A percentile compares a stretch with the other conserved stretches of the same genome.
These are phyloP conservation scores for Alternaria arbusti DNA, from an alignment of 2,329 filamentous ascomycete species.

Conservation along the genomic window DNA sequence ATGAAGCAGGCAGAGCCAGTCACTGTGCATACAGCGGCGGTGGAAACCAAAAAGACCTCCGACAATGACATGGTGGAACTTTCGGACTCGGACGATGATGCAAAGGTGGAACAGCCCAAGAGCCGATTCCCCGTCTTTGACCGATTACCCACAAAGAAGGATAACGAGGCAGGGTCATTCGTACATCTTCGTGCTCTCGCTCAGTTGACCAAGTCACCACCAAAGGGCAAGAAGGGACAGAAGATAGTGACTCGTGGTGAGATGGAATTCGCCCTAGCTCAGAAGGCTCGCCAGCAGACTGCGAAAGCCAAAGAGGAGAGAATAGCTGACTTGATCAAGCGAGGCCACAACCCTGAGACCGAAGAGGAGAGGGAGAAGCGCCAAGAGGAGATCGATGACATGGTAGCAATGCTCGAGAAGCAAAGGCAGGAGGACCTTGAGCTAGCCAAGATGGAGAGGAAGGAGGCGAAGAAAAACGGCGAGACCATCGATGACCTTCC, in stretches of 20 bases:
- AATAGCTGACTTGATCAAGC: conserved; percentile 76
- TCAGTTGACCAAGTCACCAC: conserved; percentile 70
- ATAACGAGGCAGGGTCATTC: conserved; percentile 69
- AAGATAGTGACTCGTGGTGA: conserved; percentile 71
- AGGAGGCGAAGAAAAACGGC: conserved; percentile 69
- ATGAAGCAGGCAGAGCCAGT: conserved; percentile 18
- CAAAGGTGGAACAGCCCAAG: conserved; percentile 64
- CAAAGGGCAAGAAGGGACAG: conserved; percentile 51
- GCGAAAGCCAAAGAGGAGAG: conserved; percentile 76
- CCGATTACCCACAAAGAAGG: conserved; percentile 67
- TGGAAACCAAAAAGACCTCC: conserved; percentile 6
- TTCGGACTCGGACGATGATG: conserved; percentile 65
- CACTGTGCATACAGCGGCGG: conserved; percentile 19
- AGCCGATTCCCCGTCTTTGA: conserved; percentile 66
- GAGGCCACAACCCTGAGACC: conserved; percentile 82
- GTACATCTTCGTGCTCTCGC: conserved; percentile 76
- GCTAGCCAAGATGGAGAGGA: conserved; percentile 78
- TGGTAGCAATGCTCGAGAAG: conserved; percentile 71
- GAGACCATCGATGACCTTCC: conserved; percentile 52
- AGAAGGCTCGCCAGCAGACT: conserved; percentile 80
- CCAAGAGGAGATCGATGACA: conserved; percentile 82
- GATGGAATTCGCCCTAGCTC: conserved; percentile 71
- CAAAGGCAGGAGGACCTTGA: conserved; percentile 81
- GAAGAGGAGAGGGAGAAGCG: conserved; percentile 85
- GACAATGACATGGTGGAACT: conserved; percentile 36